Evolutionary conservation across 148 eudicot species (phyloP).

Genomic region (Heliosperma pusillum): DNA sequence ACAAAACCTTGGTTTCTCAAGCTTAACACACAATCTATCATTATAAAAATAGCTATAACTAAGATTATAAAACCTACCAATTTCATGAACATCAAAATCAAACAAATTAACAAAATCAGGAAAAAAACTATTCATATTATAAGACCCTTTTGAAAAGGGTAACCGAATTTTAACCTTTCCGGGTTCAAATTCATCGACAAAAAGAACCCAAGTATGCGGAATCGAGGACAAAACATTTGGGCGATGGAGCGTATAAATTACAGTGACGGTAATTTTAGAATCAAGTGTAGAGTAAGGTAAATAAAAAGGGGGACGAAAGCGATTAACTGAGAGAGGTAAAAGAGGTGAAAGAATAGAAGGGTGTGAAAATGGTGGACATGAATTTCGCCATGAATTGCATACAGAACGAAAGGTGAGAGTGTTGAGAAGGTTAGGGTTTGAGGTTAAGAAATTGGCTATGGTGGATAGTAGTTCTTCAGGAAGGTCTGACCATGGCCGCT

Average conservation of each 20-base stretch:
- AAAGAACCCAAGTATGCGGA: neutral
- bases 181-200: neutral
- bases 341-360: constrained; percentile 1
- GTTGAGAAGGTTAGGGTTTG: constrained; percentile 13
- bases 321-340: neutral
- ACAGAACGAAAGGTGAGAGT: constrained; percentile 8
- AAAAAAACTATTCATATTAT: neutral
- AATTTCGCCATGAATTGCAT: constrained; percentile 16
- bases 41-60: neutral
- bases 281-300: neutral
- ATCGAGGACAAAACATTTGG: neutral
- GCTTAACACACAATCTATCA: neutral
- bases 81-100: neutral
- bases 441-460: constrained; percentile 5
- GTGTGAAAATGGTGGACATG: neutral
- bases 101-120: neutral
- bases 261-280: neutral
- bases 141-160: neutral
- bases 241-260: neutral
- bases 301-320: neutral
- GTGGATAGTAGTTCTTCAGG: constrained; percentile 13
- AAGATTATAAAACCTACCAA: neutral
- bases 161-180: neutral
- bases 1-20: neutral
- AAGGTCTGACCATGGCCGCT: constrained; percentile 24